phyloP scores from a whole-genome alignment of 2,329 filamentous ascomycete genomes.

The Lasiodiplodia theobromae region DNA sequence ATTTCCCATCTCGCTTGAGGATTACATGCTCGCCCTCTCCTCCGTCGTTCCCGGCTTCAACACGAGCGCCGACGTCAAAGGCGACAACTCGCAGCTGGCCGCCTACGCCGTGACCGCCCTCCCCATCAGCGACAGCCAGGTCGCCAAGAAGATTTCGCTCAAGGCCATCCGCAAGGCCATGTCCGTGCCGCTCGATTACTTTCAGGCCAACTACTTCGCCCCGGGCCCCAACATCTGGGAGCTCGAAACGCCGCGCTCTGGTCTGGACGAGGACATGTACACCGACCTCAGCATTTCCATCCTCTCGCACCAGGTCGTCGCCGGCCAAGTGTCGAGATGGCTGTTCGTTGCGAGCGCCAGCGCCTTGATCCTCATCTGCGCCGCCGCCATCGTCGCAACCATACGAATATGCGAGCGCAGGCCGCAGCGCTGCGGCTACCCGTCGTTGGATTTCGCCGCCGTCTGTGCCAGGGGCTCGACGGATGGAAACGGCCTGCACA shows the following conservation, averaged over 20 bases:
- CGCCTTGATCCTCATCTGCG: not conserved
- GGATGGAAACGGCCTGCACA: not conserved
- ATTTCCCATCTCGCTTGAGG: not conserved
- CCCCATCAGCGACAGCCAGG: constrained; percentile 25
- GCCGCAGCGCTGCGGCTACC: constrained; percentile 11
- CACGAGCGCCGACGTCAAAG: not conserved
- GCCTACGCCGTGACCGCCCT: constrained; percentile 23
- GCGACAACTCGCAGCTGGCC: constrained; percentile 16
- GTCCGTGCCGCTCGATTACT: constrained; percentile 21
- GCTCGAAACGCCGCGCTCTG: not conserved
- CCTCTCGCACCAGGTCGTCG: constrained; percentile 21
- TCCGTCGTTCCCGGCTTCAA: constrained; percentile 19
- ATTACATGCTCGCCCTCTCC: constrained; percentile 20
- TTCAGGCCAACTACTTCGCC: constrained; percentile 21
- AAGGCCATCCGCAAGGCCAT: constrained; percentile 17
- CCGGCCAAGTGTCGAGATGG: not conserved
- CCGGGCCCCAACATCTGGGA: constrained; percentile 7
- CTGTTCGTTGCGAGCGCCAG: not conserved
- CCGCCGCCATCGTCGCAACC: constrained; percentile 1
- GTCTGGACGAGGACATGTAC: constrained; percentile 6
- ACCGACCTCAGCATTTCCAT: constrained; percentile 18
- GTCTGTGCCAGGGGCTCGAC: constrained; percentile 6
- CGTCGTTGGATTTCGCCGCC: constrained; percentile 16
- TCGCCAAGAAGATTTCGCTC: constrained; percentile 12
- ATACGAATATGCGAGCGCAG: not conserved